Evolutionary conservation across 2,329 filamentous ascomycete species (phyloP).

Genomic region (Pseudocercospora musae): DNA sequence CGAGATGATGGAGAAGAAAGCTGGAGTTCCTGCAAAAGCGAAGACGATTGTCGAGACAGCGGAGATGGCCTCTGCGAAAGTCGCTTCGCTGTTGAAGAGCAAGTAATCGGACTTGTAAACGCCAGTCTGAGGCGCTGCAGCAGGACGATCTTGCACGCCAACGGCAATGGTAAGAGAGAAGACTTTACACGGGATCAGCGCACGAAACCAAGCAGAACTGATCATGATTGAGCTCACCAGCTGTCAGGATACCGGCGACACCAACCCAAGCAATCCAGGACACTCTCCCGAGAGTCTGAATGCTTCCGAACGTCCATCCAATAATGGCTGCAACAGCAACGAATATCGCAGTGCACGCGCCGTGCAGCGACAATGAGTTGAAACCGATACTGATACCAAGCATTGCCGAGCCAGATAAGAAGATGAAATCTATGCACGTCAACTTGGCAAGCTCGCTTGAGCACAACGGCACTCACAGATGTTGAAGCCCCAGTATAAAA

Average conservation of each 20-base stretch:
- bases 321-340: constrained; percentile 43
- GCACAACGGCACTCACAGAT: background rate
- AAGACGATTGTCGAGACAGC: constrained; percentile 54
- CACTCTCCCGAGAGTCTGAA: constrained; percentile 37
- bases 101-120: constrained; percentile 32
- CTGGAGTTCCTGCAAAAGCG: constrained; percentile 39
- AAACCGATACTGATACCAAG: constrained; percentile 28
- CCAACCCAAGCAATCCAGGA: constrained; percentile 39
- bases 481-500: constrained; percentile 39
- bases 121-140: constrained; percentile 33
- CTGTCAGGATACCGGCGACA: constrained; percentile 24
- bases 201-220: background rate
- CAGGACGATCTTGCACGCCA: constrained; percentile 36
- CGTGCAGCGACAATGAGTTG: constrained; percentile 29
- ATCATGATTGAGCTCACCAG: constrained; percentile 8
- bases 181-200: constrained; percentile 2
- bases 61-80: constrained; percentile 55
- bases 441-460: background rate
- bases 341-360: constrained; percentile 41
- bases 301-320: constrained; percentile 36
- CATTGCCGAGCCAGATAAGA: constrained; percentile 39
- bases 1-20: constrained; percentile 39
- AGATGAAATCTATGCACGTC: constrained; percentile 24
- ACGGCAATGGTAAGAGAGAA: constrained; percentile 37
- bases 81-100: constrained; percentile 24